Evolutionary conservation across 495 filamentous ascomycete species (phyloP).

Genomic region (Hypoxylon lienhwacheense): DNA sequence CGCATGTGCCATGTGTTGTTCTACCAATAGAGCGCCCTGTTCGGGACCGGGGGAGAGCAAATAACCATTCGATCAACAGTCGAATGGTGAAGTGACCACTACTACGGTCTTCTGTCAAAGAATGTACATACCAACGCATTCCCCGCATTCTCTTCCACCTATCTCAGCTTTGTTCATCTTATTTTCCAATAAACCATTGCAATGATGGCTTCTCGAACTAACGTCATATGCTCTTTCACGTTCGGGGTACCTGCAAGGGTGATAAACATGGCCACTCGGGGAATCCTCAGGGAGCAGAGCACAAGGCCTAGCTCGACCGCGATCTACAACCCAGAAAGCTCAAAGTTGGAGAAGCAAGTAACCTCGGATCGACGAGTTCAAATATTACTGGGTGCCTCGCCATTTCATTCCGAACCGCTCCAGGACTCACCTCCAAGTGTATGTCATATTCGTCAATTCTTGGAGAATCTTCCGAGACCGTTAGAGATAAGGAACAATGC

Average conservation of each 20-base stretch:
- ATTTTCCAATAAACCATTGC: slow-evolving; percentile 10
- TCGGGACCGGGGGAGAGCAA: not conserved
- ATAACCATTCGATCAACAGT: slow-evolving; percentile 9
- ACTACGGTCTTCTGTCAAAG: slow-evolving; percentile 17
- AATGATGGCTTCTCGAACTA: slow-evolving; percentile 18
- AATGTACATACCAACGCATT: slow-evolving; percentile 20
- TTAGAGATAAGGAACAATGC: slow-evolving; percentile 21
- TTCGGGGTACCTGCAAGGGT: slow-evolving; percentile 27
- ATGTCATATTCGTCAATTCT: slow-evolving; percentile 2
- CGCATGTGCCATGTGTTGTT: not conserved
- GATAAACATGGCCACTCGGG: slow-evolving; percentile 24
- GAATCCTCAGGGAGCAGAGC: slow-evolving; percentile 12
- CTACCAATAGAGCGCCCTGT: slow-evolving; percentile 15
- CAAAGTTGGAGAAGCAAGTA: slow-evolving; percentile 13
- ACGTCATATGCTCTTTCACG: slow-evolving; percentile 31
- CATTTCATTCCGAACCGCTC: slow-evolving; percentile 6
- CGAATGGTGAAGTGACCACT: slow-evolving; percentile 14
- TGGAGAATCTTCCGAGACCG: slow-evolving; percentile 9
- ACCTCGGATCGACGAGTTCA: slow-evolving; percentile 18
- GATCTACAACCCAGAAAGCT: slow-evolving; percentile 20
- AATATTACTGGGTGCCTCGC: slow-evolving; percentile 31
- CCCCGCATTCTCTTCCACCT: slow-evolving; percentile 32
- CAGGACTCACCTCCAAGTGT: slow-evolving; percentile 5
- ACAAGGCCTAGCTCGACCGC: slow-evolving; percentile 19
- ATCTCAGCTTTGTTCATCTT: slow-evolving; percentile 28